Evolutionary conservation across 768 basidiomycete species (phyloP).

Genomic region (Termitomyces eurrhizus): DNA sequence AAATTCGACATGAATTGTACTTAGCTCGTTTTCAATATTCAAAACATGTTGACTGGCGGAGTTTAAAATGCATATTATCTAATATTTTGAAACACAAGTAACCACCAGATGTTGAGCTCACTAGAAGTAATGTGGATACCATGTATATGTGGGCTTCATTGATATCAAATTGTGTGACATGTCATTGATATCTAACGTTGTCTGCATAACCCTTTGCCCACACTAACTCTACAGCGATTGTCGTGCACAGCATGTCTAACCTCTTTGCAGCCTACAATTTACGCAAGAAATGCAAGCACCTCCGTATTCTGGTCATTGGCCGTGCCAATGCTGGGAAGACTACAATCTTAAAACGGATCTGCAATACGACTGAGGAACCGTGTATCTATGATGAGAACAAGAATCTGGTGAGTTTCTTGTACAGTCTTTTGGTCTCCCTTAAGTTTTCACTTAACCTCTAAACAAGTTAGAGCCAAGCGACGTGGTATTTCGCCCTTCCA

Average conservation of each 20-base stretch:
- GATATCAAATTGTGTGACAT: not conserved
- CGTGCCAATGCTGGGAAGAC: slow-evolving; percentile 8
- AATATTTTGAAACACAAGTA: no score
- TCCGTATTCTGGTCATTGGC: slow-evolving; percentile 9
- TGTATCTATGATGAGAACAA: not conserved
- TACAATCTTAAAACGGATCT: not conserved
- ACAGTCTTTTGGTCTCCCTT: not conserved
- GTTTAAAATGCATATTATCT: no score
- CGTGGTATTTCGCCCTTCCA: not conserved
- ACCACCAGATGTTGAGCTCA: no score
- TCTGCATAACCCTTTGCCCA: not conserved
- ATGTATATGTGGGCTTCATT: not conserved
- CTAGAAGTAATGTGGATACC: not conserved
- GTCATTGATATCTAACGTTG: not conserved
- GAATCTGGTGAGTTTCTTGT: not conserved
- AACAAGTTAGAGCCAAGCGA: not conserved
- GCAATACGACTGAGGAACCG: not conserved
- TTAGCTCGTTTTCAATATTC: no score
- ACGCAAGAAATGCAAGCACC: slow-evolving; percentile 1
- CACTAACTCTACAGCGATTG: not conserved
- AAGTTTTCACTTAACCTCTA: not conserved
- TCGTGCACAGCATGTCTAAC: not conserved
- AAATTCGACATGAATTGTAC: no score
- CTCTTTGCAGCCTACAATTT: not conserved
- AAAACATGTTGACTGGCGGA: no score